These are phyloP conservation scores for Mycena pura DNA, from an alignment of 768 basidiomycete genomes.

Conservation along the genomic window DNA sequence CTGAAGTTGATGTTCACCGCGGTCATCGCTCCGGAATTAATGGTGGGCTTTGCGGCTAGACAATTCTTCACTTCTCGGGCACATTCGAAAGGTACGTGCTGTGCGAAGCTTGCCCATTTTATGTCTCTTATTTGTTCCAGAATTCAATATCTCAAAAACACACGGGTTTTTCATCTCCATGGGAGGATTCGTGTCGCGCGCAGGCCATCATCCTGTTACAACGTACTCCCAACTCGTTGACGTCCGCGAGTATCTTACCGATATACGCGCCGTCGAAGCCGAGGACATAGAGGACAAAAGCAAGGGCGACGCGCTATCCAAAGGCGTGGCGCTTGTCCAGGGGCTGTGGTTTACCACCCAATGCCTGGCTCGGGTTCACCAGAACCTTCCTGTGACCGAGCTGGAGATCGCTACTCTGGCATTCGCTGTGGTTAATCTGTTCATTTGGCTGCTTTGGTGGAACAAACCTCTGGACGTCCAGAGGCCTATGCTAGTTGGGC, in stretches of 20 bases:
- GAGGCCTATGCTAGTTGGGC: constrained; percentile 24
- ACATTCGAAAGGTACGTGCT: neutral
- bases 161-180: constrained; percentile 28
- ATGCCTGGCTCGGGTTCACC: constrained; percentile 30
- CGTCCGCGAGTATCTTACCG: neutral
- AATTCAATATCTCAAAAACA: constrained; percentile 1
- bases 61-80: constrained; percentile 17
- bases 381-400: constrained; percentile 39
- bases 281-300: constrained; percentile 30
- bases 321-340: constrained; percentile 40
- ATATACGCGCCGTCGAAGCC: constrained; percentile 6
- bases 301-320: constrained; percentile 43
- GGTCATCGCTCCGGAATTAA: no score
- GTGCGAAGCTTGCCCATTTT: neutral
- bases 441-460: constrained; percentile 45
- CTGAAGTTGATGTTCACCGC: no score
- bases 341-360: constrained; percentile 42
- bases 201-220: neutral
- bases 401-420: constrained; percentile 45
- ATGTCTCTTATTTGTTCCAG: neutral
- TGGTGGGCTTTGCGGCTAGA: constrained; percentile 17
- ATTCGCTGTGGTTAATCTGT: constrained; percentile 36
- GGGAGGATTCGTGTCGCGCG: constrained; percentile 30
- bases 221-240: neutral
- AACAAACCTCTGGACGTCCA: constrained; percentile 44